phyloP scores from a whole-genome alignment of 169 alveolate species.

The Plasmodium gallinaceum region DNA sequence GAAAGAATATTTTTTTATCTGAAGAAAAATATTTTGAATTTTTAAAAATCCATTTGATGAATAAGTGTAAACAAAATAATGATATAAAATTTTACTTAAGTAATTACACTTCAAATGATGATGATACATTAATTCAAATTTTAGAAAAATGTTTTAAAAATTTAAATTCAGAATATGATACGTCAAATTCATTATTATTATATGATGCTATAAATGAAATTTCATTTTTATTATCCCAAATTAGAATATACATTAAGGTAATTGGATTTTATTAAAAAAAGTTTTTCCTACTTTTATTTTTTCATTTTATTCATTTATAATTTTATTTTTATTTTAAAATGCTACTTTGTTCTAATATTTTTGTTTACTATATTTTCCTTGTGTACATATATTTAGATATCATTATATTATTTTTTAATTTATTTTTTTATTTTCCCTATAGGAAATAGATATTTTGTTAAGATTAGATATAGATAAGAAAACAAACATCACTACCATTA shows the following conservation, averaged over 20 bases:
- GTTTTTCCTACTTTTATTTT: no score
- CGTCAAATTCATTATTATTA: not conserved
- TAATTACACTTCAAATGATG: slow-evolving; percentile 3
- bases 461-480: slow-evolving; percentile 11
- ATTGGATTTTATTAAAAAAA: not conserved
- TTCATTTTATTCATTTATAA: no score
- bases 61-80: slow-evolving; percentile 23
- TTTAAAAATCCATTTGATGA: slow-evolving; percentile 35
- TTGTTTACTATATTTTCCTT: not conserved
- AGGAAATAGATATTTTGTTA: slow-evolving; percentile 44
- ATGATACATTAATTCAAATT: slow-evolving; percentile 7
- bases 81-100: slow-evolving; percentile 23
- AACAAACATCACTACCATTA: slow-evolving; percentile 15
- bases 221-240: slow-evolving; percentile 31
- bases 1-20: slow-evolving; percentile 17
- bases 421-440: not conserved
- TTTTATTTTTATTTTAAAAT: not conserved
- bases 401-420: no score
- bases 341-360: not conserved
- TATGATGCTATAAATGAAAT: slow-evolving; percentile 38
- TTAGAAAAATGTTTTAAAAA: slow-evolving; percentile 12
- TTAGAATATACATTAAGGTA: slow-evolving; percentile 38
- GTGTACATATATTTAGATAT: not conserved
- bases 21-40: slow-evolving; percentile 18
- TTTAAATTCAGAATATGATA: not conserved